Base-by-base conservation (phyloP, 208 protist species). In the Acanthamoeba castellanii region DNA sequence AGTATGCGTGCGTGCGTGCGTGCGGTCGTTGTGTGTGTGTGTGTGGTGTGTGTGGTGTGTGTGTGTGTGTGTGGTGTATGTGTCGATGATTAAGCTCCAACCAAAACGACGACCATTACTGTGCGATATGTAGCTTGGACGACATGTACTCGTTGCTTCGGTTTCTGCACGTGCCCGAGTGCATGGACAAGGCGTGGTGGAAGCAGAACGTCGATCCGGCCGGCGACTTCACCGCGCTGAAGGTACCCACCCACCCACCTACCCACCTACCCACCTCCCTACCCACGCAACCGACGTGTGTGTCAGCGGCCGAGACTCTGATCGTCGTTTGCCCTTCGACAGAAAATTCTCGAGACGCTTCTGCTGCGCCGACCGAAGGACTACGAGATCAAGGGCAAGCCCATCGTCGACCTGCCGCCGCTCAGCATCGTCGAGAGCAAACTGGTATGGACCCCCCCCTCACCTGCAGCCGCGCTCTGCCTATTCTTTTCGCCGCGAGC, bases 81-180 rank as follows among this genome's bases (percentile, higher is more conserved):
- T n/a, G n/a, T n/a, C n/a, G n/a, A n/a, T n/a, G n/a, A n/a, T n/a
- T n/a, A n/a, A n/a, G n/a, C n/a, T n/a, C n/a, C n/a, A 42, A 42
- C 37, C 37, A 42, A 42, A 42, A 1, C 37, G 3, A 42, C 37
- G 37, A 42, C n/a, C n/a, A n/a, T n/a, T n/a, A n/a, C 37, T 42
- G 37, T 42, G 32, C 37, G 16, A 42, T 7, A 81, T 30, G 32
- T 27, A 88, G 42, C 25, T 59, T 88, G 25, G 81, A 88, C 32
- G 42, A 64, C 81, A 64, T 88, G 25, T 97, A 95, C 68, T 97
- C 95, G 27, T 87, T 98, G 37, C 27, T 98, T 4, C 95, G 97
- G 16, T 98, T 98, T 78, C 91, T 98, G 25, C 47, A 90, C 3
- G 74, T 97, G 16, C 59, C 81, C 22, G 81, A 88, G 42, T 88